Percentiles rank a stretch among this genome's conserved stretches.
phyloP scores from a whole-genome alignment of 192 early-diverging fungal species.

The Gigaspora rosea region DNA sequence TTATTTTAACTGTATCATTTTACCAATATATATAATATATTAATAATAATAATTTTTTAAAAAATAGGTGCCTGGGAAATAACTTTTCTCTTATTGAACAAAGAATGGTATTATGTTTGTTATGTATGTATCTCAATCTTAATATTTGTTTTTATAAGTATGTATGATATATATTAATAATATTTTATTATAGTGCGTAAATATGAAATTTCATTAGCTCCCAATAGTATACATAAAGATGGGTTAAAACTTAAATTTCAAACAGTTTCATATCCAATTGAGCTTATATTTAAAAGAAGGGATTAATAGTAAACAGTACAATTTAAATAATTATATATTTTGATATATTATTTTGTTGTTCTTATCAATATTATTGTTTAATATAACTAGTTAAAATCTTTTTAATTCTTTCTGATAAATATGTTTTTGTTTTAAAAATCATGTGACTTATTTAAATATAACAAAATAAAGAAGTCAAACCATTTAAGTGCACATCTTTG shows the following conservation, averaged over 20 bases:
- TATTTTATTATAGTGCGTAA: not conserved
- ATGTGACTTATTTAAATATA: too few species aligned
- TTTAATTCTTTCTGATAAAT: too few species aligned
- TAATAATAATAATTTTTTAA: not conserved
- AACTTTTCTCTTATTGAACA: constrained; percentile 1
- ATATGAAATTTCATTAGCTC: not conserved
- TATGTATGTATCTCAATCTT: not conserved
- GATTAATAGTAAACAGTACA: not conserved
- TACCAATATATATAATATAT: not conserved
- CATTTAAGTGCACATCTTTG: too few species aligned
- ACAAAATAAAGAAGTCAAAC: too few species aligned
- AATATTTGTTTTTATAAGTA: not conserved
- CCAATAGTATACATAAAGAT: constrained; percentile 1
- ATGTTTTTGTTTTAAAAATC: too few species aligned
- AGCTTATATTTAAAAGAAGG: not conserved
- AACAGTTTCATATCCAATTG: not conserved
- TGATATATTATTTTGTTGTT: too few species aligned
- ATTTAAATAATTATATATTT: too few species aligned
- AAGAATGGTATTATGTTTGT: not conserved
- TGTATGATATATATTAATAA: not conserved
- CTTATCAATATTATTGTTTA: too few species aligned
- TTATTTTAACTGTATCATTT: not conserved
- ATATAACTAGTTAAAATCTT: too few species aligned
- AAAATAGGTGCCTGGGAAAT: not conserved
- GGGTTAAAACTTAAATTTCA: not conserved